phyloP scores from a whole-genome alignment of 352 stramenopile genomes.

The Saprolegnia diclina region DNA sequence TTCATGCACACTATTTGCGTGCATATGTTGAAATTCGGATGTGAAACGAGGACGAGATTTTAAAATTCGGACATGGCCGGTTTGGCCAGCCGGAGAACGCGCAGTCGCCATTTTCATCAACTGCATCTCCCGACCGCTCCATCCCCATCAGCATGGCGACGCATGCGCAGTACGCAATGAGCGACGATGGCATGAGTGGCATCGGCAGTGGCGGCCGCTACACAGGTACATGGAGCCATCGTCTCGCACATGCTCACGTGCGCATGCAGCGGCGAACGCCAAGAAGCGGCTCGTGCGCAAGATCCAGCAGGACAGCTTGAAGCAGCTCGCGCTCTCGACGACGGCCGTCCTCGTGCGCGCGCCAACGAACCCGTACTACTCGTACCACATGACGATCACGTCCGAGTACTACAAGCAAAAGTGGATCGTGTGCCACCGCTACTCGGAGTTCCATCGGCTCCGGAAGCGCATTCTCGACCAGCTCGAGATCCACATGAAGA shows the following conservation, averaged over 20 bases:
- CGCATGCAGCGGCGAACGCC: slow-evolving; percentile 31
- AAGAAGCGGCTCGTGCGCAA: slow-evolving; percentile 65
- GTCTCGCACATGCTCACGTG: not conserved
- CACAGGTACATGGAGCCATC: slow-evolving; percentile 2
- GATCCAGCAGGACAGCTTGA: slow-evolving; percentile 77
- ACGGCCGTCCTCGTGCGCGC: slow-evolving; percentile 72
- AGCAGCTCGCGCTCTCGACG: slow-evolving; percentile 59
- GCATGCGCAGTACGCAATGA: slow-evolving; percentile 21
- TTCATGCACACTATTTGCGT: too few species aligned
- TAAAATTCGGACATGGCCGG: not conserved
- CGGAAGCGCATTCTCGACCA: slow-evolving; percentile 63
- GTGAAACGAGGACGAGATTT: not conserved
- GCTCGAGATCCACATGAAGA: slow-evolving; percentile 55
- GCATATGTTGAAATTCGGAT: not conserved
- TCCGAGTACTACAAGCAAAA: slow-evolving; percentile 87
- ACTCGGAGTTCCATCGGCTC: slow-evolving; percentile 79
- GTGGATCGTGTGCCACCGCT: slow-evolving; percentile 84
- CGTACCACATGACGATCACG: slow-evolving; percentile 82
- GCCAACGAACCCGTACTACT: slow-evolving; percentile 71
- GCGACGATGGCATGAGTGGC: slow-evolving; percentile 16
- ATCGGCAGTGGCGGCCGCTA: slow-evolving; percentile 5
- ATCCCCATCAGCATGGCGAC: slow-evolving; percentile 9
- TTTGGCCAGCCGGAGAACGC: slow-evolving; percentile 4
- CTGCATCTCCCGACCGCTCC: not conserved
- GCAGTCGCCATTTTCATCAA: not conserved